These are phyloP conservation scores for Phanerodontia chrysosporium DNA, from an alignment of 768 basidiomycete species.

Conservation along the genomic window DNA sequence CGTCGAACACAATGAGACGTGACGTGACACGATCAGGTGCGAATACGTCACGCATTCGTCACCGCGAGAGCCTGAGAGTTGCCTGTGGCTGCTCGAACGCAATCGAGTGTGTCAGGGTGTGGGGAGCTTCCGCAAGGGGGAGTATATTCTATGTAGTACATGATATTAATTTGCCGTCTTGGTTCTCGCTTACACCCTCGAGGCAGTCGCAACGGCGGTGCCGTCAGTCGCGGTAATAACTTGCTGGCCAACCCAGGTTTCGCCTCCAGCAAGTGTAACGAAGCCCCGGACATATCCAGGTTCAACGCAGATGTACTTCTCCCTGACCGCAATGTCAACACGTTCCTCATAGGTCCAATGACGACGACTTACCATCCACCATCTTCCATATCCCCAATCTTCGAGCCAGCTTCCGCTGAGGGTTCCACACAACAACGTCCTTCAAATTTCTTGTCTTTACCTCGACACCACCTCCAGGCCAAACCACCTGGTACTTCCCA, in stretches of 20 bases:
- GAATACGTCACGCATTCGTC: background rate
- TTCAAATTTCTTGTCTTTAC: conserved; percentile 55
- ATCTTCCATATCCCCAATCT: conserved; percentile 86
- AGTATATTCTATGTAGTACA: background rate
- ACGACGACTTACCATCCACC: conserved; percentile 66
- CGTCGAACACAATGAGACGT: background rate
- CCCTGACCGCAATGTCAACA: conserved; percentile 40
- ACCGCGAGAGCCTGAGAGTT: no score
- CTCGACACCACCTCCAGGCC: conserved; percentile 53
- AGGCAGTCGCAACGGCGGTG: background rate
- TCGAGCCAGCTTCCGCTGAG: conserved; percentile 60
- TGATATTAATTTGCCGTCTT: conserved; percentile 5
- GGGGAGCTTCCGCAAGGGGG: no score
- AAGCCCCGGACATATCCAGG: conserved; percentile 82
- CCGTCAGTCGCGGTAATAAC: conserved; percentile 41
- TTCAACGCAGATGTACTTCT: conserved; percentile 85
- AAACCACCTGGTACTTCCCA: conserved; percentile 51
- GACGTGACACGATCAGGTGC: background rate
- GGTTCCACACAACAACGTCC: conserved; percentile 96
- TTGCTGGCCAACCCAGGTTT: conserved; percentile 78
- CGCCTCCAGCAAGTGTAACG: conserved; percentile 54
- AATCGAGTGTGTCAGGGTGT: no score
- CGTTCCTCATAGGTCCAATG: background rate
- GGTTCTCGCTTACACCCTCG: background rate
- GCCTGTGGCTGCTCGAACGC: no score